A percentile compares a stretch with the other conserved stretches of the same genome.
These are phyloP conservation scores for Ambrosia trifida DNA, from an alignment of 129 eudicot species.

Conservation along the genomic window DNA sequence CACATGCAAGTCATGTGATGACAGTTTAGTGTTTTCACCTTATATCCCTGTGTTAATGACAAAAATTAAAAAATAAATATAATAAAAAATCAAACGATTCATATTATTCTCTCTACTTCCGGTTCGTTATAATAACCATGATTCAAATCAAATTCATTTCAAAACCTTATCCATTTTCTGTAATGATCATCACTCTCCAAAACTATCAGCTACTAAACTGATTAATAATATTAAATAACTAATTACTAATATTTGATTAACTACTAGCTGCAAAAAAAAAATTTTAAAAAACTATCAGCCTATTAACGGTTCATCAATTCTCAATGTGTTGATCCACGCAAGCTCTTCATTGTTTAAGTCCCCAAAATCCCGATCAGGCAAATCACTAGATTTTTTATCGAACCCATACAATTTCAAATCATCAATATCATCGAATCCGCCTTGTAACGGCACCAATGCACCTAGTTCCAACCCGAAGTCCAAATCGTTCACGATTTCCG, in stretches of 20 bases:
- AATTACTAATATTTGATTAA: background rate
- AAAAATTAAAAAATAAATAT: too few species aligned
- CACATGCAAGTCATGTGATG: too few species aligned
- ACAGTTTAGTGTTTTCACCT: too few species aligned
- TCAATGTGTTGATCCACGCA: constrained; percentile 54
- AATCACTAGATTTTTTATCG: constrained; percentile 34
- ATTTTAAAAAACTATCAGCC: constrained; percentile 32
- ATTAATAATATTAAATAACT: background rate
- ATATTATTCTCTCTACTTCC: constrained; percentile 17
- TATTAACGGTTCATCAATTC: constrained; percentile 34
- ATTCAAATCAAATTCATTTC: constrained; percentile 16
- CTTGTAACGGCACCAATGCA: constrained; percentile 33
- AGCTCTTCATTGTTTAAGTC: constrained; percentile 57
- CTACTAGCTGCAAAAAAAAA: constrained; percentile 56
- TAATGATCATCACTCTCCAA: too few species aligned
- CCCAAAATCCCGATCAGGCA: constrained; percentile 60
- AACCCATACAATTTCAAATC: constrained; percentile 50
- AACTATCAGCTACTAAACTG: background rate
- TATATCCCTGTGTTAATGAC: too few species aligned
- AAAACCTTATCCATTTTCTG: constrained; percentile 6
- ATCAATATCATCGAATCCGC: constrained; percentile 36
- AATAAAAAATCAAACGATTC: constrained; percentile 3
- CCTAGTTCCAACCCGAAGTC: constrained; percentile 47
- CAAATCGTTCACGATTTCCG: constrained; percentile 40
- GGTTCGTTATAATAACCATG: constrained; percentile 15